These are phyloP conservation scores for Penicillium angulare DNA, from an alignment of 495 filamentous ascomycete genomes.

Conservation along the genomic window DNA sequence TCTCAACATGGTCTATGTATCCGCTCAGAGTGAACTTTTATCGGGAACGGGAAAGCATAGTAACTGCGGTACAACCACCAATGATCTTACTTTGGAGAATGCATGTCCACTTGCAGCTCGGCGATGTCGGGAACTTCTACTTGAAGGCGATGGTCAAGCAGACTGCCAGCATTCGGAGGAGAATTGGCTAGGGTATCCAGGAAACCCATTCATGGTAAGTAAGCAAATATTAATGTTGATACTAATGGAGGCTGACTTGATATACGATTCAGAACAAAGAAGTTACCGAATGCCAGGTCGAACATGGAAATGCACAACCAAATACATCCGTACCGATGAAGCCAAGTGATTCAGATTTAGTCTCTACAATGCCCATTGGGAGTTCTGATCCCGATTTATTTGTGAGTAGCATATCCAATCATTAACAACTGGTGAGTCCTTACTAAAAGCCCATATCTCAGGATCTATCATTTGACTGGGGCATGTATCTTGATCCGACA, in stretches of 20 bases:
- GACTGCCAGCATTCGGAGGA: background rate
- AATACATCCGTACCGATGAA: background rate
- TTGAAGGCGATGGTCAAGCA: background rate
- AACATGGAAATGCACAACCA: background rate
- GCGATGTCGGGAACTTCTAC: background rate
- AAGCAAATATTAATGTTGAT: background rate
- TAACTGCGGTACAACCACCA: background rate
- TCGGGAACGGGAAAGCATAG: background rate
- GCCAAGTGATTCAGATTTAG: background rate
- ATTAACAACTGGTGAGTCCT: background rate
- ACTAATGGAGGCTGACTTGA: background rate
- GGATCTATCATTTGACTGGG: slow-evolving; percentile 1
- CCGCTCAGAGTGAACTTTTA: background rate
- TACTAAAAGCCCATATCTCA: background rate
- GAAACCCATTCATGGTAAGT: background rate
- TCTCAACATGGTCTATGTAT: slow-evolving; percentile 2
- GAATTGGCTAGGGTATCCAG: slow-evolving; percentile 1
- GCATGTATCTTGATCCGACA: background rate
- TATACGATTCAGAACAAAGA: background rate
- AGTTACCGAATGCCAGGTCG: background rate
- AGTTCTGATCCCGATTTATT: background rate
- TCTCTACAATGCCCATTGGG: background rate
- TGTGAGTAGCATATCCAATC: too few species aligned
- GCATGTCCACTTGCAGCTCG: background rate
- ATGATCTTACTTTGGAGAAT: background rate